Evolutionary conservation across 768 basidiomycete species (phyloP).

Genomic region (Scleroderma citrinum): DNA sequence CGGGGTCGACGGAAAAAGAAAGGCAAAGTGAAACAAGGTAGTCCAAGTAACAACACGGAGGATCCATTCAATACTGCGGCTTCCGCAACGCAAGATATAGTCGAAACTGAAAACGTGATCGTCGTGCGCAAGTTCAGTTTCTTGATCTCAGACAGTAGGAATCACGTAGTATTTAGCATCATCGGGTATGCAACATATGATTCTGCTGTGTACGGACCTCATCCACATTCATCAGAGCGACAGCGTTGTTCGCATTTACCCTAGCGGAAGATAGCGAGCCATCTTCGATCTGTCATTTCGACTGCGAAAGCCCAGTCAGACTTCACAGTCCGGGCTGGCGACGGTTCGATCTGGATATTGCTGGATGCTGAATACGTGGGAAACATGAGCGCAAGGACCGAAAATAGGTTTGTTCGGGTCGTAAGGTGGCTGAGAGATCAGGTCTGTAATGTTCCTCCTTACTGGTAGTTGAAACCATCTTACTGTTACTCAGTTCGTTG

Average conservation of each 20-base stretch:
- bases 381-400: slow-evolving; percentile 7
- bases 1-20: slow-evolving; percentile 13
- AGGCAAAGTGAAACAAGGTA: slow-evolving; percentile 17
- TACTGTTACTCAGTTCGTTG: slow-evolving; percentile 16
- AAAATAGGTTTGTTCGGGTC: slow-evolving; percentile 23
- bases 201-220: not conserved
- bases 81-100: slow-evolving; percentile 11
- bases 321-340: slow-evolving; percentile 39
- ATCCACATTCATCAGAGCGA: slow-evolving; percentile 40
- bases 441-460: slow-evolving; percentile 25
- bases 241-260: slow-evolving; percentile 55
- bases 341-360: slow-evolving; percentile 39
- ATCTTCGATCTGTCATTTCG: slow-evolving; percentile 32
- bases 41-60: slow-evolving; percentile 18
- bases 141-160: slow-evolving; percentile 30
- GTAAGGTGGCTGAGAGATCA: slow-evolving; percentile 32
- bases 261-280: slow-evolving; percentile 22
- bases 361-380: slow-evolving; percentile 43
- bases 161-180: slow-evolving; percentile 56
- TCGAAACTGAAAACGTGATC: slow-evolving; percentile 37
- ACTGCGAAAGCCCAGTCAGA: slow-evolving; percentile 57
- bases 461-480: not conserved
- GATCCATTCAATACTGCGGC: slow-evolving; percentile 2
- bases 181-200: slow-evolving; percentile 52
- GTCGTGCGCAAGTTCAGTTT: slow-evolving; percentile 55